These are phyloP conservation scores for Aspergillus sp. DNA, from an alignment of 2,329 filamentous ascomycete genomes.

Conservation along the genomic window DNA sequence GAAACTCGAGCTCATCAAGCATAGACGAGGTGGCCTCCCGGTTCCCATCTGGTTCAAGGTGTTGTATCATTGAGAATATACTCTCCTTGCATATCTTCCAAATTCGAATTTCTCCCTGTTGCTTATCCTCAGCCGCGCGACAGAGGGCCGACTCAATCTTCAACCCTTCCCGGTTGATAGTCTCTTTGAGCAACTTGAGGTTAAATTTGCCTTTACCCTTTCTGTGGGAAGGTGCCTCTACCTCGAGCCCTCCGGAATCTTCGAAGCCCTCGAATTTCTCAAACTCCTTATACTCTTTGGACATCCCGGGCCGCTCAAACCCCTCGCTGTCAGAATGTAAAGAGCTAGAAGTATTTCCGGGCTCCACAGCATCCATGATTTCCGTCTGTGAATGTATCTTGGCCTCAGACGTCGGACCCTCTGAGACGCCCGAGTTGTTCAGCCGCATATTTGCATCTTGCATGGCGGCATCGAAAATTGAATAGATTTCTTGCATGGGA, in stretches of 20 bases:
- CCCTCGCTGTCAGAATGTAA: background rate
- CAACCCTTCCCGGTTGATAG: conserved; percentile 35
- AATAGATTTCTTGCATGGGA: conserved; percentile 31
- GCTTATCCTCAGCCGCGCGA: conserved; percentile 30
- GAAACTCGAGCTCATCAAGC: background rate
- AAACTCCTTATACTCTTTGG: background rate
- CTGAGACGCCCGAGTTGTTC: background rate
- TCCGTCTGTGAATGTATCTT: background rate
- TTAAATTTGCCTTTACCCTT: conserved; percentile 24
- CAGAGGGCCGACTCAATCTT: conserved; percentile 38
- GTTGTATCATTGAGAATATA: conserved; percentile 44
- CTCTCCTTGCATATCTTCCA: conserved; percentile 46
- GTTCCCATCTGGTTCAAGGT: conserved; percentile 23
- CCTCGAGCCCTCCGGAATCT: background rate
- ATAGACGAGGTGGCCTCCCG: background rate
- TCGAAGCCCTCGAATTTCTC: background rate
- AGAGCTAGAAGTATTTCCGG: background rate
- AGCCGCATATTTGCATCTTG: conserved; percentile 21
- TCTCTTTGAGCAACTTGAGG: conserved; percentile 29
- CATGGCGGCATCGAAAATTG: conserved; percentile 32
- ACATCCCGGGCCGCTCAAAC: background rate
- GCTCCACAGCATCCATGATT: background rate
- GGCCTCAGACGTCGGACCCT: no score
- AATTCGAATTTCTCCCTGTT: conserved; percentile 40
- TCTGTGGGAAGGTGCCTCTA: conserved; percentile 17